Conservation (phyloP, 305 asterid genomes). For the Rubia tinctorum region DNA sequence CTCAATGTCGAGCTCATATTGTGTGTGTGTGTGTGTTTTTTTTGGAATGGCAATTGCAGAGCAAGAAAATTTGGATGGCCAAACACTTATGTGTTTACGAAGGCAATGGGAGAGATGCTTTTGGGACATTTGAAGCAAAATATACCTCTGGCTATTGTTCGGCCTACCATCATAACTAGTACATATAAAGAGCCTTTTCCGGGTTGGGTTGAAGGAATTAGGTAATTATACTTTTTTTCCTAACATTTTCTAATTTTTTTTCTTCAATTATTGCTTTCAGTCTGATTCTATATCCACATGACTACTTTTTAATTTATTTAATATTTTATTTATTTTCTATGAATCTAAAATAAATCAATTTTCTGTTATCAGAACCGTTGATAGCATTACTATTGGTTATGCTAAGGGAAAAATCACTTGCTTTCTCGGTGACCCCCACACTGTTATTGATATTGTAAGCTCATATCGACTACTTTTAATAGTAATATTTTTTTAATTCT, state of each 20-base stretch:
- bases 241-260: background rate
- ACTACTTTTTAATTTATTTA: background rate
- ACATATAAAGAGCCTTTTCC: slow-evolving; percentile 86
- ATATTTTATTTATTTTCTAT: background rate
- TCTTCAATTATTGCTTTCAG: too few species aligned
- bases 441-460: slow-evolving; percentile 63
- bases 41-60: slow-evolving; percentile 27
- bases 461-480: background rate
- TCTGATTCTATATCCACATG: background rate
- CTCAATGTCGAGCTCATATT: too few species aligned
- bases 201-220: slow-evolving; percentile 95
- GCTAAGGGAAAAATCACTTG: slow-evolving; percentile 71
- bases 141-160: slow-evolving; percentile 57
- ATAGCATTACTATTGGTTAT: slow-evolving; percentile 73
- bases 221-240: slow-evolving; percentile 33
- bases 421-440: slow-evolving; percentile 59
- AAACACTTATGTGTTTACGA: slow-evolving; percentile 80
- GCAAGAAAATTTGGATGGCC: slow-evolving; percentile 93
- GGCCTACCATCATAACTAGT: slow-evolving; percentile 79
- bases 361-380: slow-evolving; percentile 57
- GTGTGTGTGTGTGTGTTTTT: too few species aligned
- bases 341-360: background rate
- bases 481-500: too few species aligned
- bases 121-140: slow-evolving; percentile 45
- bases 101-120: slow-evolving; percentile 87